Evolutionary conservation across 495 filamentous ascomycete species (phyloP), one percentile per base, ranked within the genome.

Genomic region (Neurospora hispaniola): DNA sequence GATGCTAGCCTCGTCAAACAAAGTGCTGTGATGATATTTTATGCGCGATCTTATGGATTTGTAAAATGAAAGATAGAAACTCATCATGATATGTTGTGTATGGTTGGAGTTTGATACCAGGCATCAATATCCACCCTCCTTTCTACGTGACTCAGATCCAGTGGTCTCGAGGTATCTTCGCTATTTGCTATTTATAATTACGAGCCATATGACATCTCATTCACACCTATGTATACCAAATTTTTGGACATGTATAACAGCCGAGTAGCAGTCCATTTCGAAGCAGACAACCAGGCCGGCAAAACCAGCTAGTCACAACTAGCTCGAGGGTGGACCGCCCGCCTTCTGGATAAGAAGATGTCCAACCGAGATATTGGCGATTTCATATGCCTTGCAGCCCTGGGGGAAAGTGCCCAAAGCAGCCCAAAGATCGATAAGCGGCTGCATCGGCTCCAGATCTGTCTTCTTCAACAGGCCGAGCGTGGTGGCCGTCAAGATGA

Each of bases 391-490:
- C 80, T 88, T 89, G 59, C 84, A 87, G 4, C 92, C 91, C 5
- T 88, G 86, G 5, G 94, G 92, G 73, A 97, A 90, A 23, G 92
- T 90, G 41, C 93, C 93, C 72, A 94, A 90, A 62, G 89, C 90
- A 43, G 93, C 89, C 90, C 94, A 97, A 39, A 97, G 84, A 77
- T 97, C 94, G 74, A 97, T 92, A 78, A 97, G 80, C 12, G 92
- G 92, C 84, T 94, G 93, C 94, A 97, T 96, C 20, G 94, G 94
- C 87, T 97, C 93, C 78, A 94, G 86, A 78, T 97, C 94, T 79
- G 92, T 90, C 72, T 94, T 92, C 70, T 89, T 89, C 66, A 97
- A 86, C 79, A 97, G 90, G 74, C 90, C 89, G 78, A 94, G 92
- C 68, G 94, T 90, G 73, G 93, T 94, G 69, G 92, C 93, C 9